These are phyloP conservation scores for Adansonia rubrostipa DNA, from an alignment of 441 rosid species.

Conservation along the genomic window DNA sequence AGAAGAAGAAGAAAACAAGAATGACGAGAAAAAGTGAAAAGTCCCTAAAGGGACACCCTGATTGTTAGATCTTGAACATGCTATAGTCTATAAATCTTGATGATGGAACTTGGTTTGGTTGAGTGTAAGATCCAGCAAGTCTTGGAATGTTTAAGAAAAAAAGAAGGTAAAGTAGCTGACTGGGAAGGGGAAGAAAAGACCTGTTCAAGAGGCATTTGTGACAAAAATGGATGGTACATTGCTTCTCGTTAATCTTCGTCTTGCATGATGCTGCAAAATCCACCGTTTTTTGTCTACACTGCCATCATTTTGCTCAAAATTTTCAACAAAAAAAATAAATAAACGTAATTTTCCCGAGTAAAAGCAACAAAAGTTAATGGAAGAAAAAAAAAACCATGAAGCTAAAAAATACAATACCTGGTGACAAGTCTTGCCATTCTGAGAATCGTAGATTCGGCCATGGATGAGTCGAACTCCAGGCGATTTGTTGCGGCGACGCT, in stretches of 20 bases:
- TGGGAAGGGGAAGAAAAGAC: constrained; percentile 17
- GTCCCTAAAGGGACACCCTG: background rate
- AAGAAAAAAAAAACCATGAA: background rate
- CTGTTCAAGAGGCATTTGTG: constrained; percentile 48
- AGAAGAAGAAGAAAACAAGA: background rate
- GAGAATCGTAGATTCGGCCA: constrained; percentile 36
- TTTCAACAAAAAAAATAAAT: background rate
- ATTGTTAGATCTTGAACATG: background rate
- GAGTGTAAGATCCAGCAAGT: background rate
- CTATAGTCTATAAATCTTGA: background rate
- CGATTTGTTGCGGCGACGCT: constrained; percentile 12
- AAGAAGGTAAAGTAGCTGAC: background rate
- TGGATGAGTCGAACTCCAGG: constrained; percentile 28
- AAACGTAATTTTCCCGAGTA: background rate
- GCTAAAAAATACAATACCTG: constrained; percentile 21
- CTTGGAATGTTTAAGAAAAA: background rate
- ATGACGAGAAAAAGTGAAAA: background rate
- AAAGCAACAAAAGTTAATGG: background rate
- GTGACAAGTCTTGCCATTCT: constrained; percentile 35
- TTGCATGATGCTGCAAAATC: constrained; percentile 45
- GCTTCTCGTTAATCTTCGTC: constrained; percentile 27
- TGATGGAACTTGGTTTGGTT: background rate
- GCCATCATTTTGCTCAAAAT: constrained; percentile 11
- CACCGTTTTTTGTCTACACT: constrained; percentile 51
- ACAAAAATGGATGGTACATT: constrained; percentile 40